Evolutionary conservation across 148 eudicot species (phyloP), one percentile per base, ranked within the genome.

Genomic region (Bassia scoparia): DNA sequence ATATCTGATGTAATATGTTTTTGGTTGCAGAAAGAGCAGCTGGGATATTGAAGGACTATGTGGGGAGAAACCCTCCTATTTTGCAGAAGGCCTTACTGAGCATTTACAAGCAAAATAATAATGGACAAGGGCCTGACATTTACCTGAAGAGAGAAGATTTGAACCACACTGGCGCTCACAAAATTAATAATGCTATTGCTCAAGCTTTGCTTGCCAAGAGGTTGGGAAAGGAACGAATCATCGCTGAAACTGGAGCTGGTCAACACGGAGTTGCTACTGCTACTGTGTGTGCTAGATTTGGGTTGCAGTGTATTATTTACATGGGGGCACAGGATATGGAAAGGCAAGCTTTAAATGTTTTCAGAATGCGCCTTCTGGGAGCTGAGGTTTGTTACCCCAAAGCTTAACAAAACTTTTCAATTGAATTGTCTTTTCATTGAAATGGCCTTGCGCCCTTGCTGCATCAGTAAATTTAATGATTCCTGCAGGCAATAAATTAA

Each of bases 291-390:
- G 99, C 99, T 49, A 81, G 96, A 41, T 95, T 95, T 88, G 99
- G 99, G 1, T 85, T 91, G 85, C 64, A 84, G 23, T 91, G 99
- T 71, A 70, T 95, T 31, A 83, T 95, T 61, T 95, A 95, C 48
- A 94, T 95, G 99, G 97, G 99, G 69, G 94, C 99, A 67, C 99
- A 89, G 76, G 99, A 95, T 82, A 95, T 95, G 96, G 94, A 95
- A 84, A 82, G 99, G 56, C 99, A 95, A 75, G 73, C 97, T 0
- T 80, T 95, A 41, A 91, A 95, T 81, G 99, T 95, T 21, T 95
- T 95, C 73, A 84, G 96, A 78, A 91, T 95, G 99, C 89, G 85
- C 71, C 96, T 94, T 79, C 99, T 95, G 81, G 99, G 99, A 67
- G 99, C 99, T 64, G 99, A 95, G 97, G 99, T 95, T 75, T 79